Percentiles rank a stretch among this genome's conserved stretches.
Conservation (phyloP, 768 basidiomycete species). For the Phlebiopsis gigantea region DNA sequence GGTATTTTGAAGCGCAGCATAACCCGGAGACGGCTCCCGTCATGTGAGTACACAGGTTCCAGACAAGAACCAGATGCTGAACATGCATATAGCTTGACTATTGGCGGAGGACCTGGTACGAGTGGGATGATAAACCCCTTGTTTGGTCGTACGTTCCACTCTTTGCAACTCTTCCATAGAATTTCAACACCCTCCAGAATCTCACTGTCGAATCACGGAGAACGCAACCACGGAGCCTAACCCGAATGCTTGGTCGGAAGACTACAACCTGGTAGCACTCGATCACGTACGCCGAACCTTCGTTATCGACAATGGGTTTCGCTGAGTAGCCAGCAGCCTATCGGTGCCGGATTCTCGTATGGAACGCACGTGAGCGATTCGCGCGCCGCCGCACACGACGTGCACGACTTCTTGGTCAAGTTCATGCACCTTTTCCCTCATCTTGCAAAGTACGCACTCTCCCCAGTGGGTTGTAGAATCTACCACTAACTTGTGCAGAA, state of each 20-base stretch:
- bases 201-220: constrained; percentile 19
- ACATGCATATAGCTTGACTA: constrained; percentile 21
- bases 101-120: constrained; percentile 30
- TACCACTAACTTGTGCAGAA: neutral
- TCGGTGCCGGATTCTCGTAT: constrained; percentile 30
- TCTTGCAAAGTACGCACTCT: constrained; percentile 3
- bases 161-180: neutral
- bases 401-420: constrained; percentile 33
- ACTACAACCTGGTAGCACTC: constrained; percentile 9
- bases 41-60: constrained; percentile 19
- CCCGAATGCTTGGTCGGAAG: constrained; percentile 17
- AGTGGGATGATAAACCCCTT: constrained; percentile 27
- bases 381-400: constrained; percentile 25
- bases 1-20: constrained; percentile 29
- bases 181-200: constrained; percentile 8
- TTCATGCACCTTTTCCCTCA: constrained; percentile 25
- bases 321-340: constrained; percentile 17
- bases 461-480: neutral
- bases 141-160: constrained; percentile 11
- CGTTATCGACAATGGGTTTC: neutral
- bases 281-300: constrained; percentile 7
- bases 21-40: constrained; percentile 24
- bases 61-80: neutral
- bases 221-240: constrained; percentile 20
- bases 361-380: constrained; percentile 28